Base-by-base conservation (phyloP, 2,329 filamentous ascomycete genomes). In the Lecanicillium sp. region DNA sequence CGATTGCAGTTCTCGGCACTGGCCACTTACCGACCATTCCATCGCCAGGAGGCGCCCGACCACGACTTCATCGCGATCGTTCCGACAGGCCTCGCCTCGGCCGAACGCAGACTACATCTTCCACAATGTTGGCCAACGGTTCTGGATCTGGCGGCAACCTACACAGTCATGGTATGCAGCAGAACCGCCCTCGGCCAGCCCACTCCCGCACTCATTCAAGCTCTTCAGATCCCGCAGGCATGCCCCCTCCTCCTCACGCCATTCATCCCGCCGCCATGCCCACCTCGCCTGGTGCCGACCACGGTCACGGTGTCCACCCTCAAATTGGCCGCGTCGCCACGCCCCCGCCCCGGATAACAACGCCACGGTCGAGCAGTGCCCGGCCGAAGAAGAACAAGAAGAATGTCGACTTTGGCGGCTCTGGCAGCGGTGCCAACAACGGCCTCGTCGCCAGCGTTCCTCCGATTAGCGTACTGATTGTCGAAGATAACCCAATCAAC, bases 401-500 rank as follows among this genome's bases (percentile, higher is more conserved):
- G 50, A 60, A 56, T 19, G 55, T 56, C 20, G 64, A 67, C 15
- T 57, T 63, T 15, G 4, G 25, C n/a, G 17, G 28, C 37, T 7
- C 5, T 13, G n/a, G 29, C 29, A 30, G 29, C 29, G 15, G 15
- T 17, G 8, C 13, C 74, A 18, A 69, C 80, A 80, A 77, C 20
- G 71, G 86, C 51, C 73, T 94, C 19, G 87, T 90, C 49, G 83
- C 81, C 39, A 81, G 81, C 2, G 87, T 97, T 1, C 92, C 92
- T 7, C 90, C 92, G 2, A 97, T 98, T 65, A 97, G 94, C 51
- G 89, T 97, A 7, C 71, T 98, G 31, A 95, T 98, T 44, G 92
- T 98, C 12, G 92, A 98, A 66, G 92, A 98, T 65, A 98, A 98
- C 60, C 88, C 92, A 46, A 97, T 98, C 72, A 98, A 97, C 56